Conservation (phyloP, 2,329 filamentous ascomycete genomes). For the Colletotrichum navitas region DNA sequence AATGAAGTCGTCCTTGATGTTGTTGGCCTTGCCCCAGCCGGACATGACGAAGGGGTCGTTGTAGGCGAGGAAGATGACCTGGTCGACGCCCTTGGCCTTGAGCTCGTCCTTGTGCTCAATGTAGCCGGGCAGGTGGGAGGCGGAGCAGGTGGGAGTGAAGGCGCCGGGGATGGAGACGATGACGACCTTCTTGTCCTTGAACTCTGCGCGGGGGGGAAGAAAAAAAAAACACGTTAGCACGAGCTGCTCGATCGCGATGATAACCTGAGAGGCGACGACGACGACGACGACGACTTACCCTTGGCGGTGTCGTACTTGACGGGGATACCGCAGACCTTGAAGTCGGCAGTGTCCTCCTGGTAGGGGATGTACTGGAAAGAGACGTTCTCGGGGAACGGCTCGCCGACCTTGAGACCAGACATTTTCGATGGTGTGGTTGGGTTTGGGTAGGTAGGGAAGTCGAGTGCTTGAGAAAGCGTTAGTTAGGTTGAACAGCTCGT, state of each 20-base stretch:
- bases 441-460: neutral
- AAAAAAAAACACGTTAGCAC: neutral
- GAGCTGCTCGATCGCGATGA: neutral
- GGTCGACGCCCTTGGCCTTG: slow-evolving; percentile 84
- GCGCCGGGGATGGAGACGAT: slow-evolving; percentile 74
- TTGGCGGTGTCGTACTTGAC: slow-evolving; percentile 84
- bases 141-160: slow-evolving; percentile 90
- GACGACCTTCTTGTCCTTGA: slow-evolving; percentile 68
- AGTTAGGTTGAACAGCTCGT: neutral
- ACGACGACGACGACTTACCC: slow-evolving; percentile 56
- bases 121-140: slow-evolving; percentile 84
- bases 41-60: slow-evolving; percentile 92
- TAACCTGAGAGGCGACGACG: neutral
- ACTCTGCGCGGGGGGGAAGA: slow-evolving; percentile 58
- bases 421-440: slow-evolving; percentile 50
- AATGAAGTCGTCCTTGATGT: slow-evolving; percentile 75
- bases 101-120: slow-evolving; percentile 77
- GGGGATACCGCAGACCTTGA: slow-evolving; percentile 84
- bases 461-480: slow-evolving; percentile 36
- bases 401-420: slow-evolving; percentile 81
- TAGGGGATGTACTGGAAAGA: slow-evolving; percentile 88
- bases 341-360: slow-evolving; percentile 73
- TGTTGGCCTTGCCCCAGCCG: slow-evolving; percentile 91
- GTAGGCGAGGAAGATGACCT: slow-evolving; percentile 83
- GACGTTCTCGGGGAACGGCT: slow-evolving; percentile 84